Percentiles rank a stretch among this genome's conserved stretches.
phyloP scores from a whole-genome alignment of 169 alveolate genomes.

The Plasmodium relictum region DNA sequence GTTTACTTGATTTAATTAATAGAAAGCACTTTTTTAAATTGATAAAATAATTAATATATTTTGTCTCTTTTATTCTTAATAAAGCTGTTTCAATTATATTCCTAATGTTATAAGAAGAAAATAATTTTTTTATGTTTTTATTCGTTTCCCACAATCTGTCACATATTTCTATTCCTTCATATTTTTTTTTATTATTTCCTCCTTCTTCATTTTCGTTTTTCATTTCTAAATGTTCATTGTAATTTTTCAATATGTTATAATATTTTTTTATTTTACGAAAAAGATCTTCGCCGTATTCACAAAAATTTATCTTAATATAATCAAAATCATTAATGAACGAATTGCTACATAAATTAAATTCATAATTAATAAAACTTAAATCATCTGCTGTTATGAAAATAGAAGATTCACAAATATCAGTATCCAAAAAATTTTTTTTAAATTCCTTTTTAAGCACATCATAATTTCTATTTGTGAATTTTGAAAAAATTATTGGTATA shows the following conservation, averaged over 20 bases:
- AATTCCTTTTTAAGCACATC: conserved; percentile 32
- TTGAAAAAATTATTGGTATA: conserved; percentile 61
- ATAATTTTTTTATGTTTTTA: conserved; percentile 5
- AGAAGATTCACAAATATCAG: conserved; percentile 66
- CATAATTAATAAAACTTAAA: conserved; percentile 66
- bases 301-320: conserved; percentile 44
- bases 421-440: conserved; percentile 50
- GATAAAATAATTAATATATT: neutral
- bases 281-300: conserved; percentile 72
- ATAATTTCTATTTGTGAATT: conserved; percentile 60
- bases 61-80: conserved; percentile 34
- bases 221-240: neutral
- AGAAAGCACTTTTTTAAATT: conserved; percentile 46
- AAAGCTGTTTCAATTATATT: conserved; percentile 28
- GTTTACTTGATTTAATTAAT: conserved; percentile 11
- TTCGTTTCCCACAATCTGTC: neutral
- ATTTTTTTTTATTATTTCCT: neutral
- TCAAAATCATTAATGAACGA: conserved; percentile 11
- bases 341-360: conserved; percentile 16
- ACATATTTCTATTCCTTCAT: neutral
- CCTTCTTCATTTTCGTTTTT: neutral
- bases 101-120: neutral
- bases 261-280: conserved; percentile 32
- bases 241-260: neutral
- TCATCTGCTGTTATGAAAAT: conserved; percentile 57